Percentiles rank a stretch among this genome's conserved stretches.
Evolutionary conservation across 176 grass and related monocot genomes (phyloP).

Genomic region (Miscanthus lutarioriparius): DNA sequence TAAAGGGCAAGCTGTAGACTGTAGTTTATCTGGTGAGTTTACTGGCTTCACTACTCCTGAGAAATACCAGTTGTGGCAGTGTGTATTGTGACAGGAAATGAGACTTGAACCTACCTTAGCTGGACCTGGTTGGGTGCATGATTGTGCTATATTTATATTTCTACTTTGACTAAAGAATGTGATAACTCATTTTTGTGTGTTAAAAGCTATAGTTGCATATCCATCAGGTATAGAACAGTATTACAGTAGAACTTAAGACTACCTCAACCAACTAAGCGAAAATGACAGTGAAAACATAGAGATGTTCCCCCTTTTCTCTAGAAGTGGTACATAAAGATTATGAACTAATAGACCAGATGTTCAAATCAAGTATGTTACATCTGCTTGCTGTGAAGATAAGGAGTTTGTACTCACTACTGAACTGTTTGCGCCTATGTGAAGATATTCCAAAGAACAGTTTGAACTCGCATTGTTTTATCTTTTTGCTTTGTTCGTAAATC

Average conservation of each 20-base stretch:
- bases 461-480: neutral
- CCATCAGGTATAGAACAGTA: neutral
- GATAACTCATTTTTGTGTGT: neutral
- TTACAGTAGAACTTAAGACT: neutral
- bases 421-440: neutral
- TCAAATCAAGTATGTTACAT: neutral
- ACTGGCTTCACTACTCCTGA: neutral
- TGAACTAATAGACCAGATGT: neutral
- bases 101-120: conserved; percentile 6
- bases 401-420: neutral
- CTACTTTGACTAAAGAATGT: neutral
- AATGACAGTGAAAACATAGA: conserved; percentile 5
- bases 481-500: neutral
- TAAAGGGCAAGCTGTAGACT: neutral
- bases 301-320: neutral
- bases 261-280: neutral
- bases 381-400: neutral
- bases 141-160: conserved; percentile 1
- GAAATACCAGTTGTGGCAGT: conserved; percentile 12
- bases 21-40: conserved; percentile 3
- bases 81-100: neutral
- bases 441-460: conserved; percentile 7
- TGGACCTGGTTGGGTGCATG: neutral
- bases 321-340: neutral
- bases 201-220: conserved; percentile 9